Evolutionary conservation across 257 asterid genomes (phyloP), one percentile per base, ranked within the genome.

Genomic region (Penstemon newberryi): DNA sequence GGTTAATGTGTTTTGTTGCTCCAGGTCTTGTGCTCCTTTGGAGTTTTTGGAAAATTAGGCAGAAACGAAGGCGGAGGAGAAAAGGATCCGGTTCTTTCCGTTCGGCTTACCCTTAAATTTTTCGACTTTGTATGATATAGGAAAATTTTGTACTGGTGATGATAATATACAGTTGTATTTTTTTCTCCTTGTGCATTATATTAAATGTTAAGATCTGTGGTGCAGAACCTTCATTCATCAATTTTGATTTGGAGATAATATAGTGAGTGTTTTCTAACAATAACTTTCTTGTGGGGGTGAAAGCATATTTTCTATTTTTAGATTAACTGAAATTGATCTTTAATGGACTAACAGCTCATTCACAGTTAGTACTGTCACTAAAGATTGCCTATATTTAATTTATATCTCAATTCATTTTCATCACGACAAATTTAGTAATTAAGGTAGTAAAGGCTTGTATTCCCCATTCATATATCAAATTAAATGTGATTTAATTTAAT

Each of bases 11-110:
- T 46, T 75, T 62, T 58, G 33, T 69, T 63, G 73, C 33, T 25
- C 33, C 80, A 92, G 98, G 98, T 36, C 63, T 89, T 64, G 63
- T 86, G 60, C 83, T 86, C 58, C 79, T 90, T 4, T 80, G 83
- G 77, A 84, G 92, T 72, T 85, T 83, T 66, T 85, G 96, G 96
- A 86, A 87, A 76, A 85, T 92, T 66, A 81, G 95, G 67, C 98
- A 92, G 79, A 89, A 73, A 80, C 84, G 93, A 2, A 81, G 91
- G 41, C 81, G 95, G 82, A 84, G 95, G 75, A 86, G 97, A 77
- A 88, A 86, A 85, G 84, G 86, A 41, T 75, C 92, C 4, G 70
- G 77, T 67, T 83, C 89, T 42, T 61, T 71, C 66, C 95, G 97
- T 60, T 70, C 83, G 61, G 50, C 81, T 66, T 82, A 63, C 85